Conservation (phyloP, 2,329 filamentous ascomycete species). For the Exophiala phaeomuriformis region DNA sequence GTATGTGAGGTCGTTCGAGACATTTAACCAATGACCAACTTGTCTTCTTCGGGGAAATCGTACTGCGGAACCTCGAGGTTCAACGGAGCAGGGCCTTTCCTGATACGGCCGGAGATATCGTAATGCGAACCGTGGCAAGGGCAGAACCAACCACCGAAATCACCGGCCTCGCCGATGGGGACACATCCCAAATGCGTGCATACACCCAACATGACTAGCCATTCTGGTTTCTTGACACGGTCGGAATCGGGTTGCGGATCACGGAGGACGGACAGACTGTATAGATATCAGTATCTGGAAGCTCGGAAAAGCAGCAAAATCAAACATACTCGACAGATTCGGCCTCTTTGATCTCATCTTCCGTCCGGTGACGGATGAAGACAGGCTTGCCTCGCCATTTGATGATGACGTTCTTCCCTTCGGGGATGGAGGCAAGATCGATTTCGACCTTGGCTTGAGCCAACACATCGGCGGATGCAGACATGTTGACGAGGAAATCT, state of each 20-base stretch:
- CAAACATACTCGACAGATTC: conserved; percentile 62
- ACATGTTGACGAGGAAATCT: conserved; percentile 99
- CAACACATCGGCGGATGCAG: conserved; percentile 93
- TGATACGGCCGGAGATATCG: conserved; percentile 97
- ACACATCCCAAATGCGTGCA: conserved; percentile 99
- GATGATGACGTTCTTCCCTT: conserved; percentile 99
- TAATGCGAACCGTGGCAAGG: conserved; percentile 99
- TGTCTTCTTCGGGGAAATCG: conserved; percentile 84
- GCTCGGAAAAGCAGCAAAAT: not conserved
- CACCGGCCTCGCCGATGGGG: conserved; percentile 95
- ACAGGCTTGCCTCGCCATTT: conserved; percentile 99
- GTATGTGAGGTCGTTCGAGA: too few relatives aligned
- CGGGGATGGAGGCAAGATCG: conserved; percentile 82
- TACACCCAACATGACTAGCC: conserved; percentile 97
- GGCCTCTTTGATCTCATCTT: conserved; percentile 87
- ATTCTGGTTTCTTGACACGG: conserved; percentile 96
- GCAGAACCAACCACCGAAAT: conserved; percentile 99
- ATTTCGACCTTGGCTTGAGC: conserved; percentile 99
- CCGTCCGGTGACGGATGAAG: conserved; percentile 97
- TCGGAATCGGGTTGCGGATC: conserved; percentile 87
- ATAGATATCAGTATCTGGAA: not conserved
- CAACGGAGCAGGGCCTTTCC: conserved; percentile 92
- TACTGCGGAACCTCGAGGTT: conserved; percentile 94
- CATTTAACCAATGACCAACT: conserved; percentile 84
- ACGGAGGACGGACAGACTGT: conserved; percentile 62